Conservation (phyloP, 2,329 filamentous ascomycete genomes). For the Cladophialophora psammophila region DNA sequence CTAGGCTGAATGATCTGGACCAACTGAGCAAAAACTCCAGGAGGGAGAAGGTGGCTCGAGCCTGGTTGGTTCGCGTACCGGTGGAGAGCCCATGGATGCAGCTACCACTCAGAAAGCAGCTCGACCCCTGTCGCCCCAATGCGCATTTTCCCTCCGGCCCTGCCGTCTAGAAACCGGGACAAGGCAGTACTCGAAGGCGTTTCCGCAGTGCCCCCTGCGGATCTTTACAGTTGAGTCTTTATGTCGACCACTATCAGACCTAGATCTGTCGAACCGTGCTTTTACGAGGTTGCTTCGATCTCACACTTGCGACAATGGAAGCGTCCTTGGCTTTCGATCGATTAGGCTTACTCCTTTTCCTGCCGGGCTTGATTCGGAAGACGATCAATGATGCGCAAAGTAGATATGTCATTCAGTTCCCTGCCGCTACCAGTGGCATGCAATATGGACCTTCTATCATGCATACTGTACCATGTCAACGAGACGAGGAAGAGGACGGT, state of each 20-base stretch:
- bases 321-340: slow-evolving; percentile 14
- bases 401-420: slow-evolving; percentile 20
- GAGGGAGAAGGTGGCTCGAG: background rate
- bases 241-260: slow-evolving; percentile 18
- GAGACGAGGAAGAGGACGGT: slow-evolving; percentile 22
- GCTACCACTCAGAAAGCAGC: background rate
- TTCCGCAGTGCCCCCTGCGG: slow-evolving; percentile 12
- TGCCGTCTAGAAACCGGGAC: background rate
- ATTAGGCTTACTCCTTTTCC: slow-evolving; percentile 12
- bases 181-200: slow-evolving; percentile 4
- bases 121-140: background rate
- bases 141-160: background rate
- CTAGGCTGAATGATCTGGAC: slow-evolving; percentile 4
- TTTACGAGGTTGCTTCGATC: slow-evolving; percentile 6
- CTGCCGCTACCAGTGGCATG: background rate
- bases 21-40: background rate
- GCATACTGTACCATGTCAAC: slow-evolving; percentile 25
- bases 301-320: slow-evolving; percentile 14
- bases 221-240: slow-evolving; percentile 8
- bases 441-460: slow-evolving; percentile 12
- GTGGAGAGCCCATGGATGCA: background rate
- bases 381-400: background rate
- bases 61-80: background rate
- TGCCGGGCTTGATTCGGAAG: slow-evolving; percentile 21
- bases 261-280: slow-evolving; percentile 8